Evolutionary conservation across 805 yeast genomes (phyloP).

Genomic region (Jamesozyma hellenica): DNA sequence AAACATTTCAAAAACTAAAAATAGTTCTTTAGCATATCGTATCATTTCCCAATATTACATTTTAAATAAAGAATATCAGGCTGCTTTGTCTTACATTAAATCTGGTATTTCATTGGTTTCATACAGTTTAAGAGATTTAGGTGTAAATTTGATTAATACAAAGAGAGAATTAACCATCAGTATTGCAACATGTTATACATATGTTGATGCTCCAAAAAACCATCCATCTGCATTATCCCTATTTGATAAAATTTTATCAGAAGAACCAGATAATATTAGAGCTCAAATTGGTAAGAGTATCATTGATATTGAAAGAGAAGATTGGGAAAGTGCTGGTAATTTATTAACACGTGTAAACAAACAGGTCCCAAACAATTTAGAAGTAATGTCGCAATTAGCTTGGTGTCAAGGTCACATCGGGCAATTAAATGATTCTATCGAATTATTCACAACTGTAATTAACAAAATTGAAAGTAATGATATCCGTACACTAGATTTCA

Average conservation of each 20-base stretch:
- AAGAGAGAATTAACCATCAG: constrained; percentile 51
- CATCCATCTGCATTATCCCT: constrained; percentile 61
- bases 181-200: constrained; percentile 69
- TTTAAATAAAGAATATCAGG: constrained; percentile 50
- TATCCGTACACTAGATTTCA: constrained; percentile 40
- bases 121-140: constrained; percentile 36
- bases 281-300: constrained; percentile 79
- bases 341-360: constrained; percentile 43
- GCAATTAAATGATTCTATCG: constrained; percentile 38
- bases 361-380: constrained; percentile 41
- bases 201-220: constrained; percentile 85
- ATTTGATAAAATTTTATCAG: constrained; percentile 50
- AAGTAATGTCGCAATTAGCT: constrained; percentile 58
- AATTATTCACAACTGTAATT: constrained; percentile 19
- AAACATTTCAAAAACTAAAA: constrained; percentile 38
- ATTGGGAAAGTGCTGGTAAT: constrained; percentile 43
- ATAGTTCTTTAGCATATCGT: constrained; percentile 52
- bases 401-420: constrained; percentile 66
- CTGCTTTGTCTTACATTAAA: constrained; percentile 50
- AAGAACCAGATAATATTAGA: constrained; percentile 37
- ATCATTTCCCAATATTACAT: constrained; percentile 53
- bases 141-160: constrained; percentile 41
- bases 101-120: constrained; percentile 50
- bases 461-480: constrained; percentile 39
- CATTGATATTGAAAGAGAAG: constrained; percentile 57